Conservation (phyloP, 2,329 filamentous ascomycete genomes). For the Trematosphaeria pertusa region DNA sequence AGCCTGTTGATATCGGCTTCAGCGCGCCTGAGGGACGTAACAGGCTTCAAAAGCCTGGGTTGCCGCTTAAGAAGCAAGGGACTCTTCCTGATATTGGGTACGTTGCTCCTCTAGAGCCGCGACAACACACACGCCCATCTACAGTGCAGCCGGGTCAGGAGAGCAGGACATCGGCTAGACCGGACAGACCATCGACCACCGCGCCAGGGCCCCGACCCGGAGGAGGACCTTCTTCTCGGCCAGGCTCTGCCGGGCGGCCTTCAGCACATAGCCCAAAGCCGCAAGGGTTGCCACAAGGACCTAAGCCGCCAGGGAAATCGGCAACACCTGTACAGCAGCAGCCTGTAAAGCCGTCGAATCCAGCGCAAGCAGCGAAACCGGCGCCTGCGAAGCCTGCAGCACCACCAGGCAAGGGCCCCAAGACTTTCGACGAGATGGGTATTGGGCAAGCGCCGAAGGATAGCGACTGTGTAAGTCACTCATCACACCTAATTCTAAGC, state of each 20-base stretch:
- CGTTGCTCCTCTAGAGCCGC: constrained; percentile 43
- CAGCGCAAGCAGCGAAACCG: constrained; percentile 2
- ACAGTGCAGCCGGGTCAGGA: constrained; percentile 44
- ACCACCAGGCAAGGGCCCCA: constrained; percentile 75
- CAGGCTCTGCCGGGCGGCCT: constrained; percentile 40
- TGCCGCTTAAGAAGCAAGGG: constrained; percentile 39
- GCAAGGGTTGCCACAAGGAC: constrained; percentile 5
- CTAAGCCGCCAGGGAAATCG: constrained; percentile 28
- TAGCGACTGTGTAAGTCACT: constrained; percentile 80
- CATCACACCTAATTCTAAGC: neutral
- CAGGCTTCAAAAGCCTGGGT: constrained; percentile 50
- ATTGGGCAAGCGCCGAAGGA: constrained; percentile 84
- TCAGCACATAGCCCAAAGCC: constrained; percentile 24
- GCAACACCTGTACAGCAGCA: constrained; percentile 19
- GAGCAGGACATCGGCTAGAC: constrained; percentile 34
- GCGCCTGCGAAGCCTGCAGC: constrained; percentile 31
- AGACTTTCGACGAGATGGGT: constrained; percentile 98
- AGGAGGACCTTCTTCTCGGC: constrained; percentile 22
- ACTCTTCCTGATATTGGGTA: constrained; percentile 48
- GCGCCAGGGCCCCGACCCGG: constrained; percentile 23
- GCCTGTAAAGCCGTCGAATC: constrained; percentile 5
- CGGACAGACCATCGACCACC: constrained; percentile 33
- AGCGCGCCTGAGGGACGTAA: constrained; percentile 53
- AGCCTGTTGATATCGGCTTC: constrained; percentile 52
- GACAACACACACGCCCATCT: constrained; percentile 44